Percentiles rank a stretch among this genome's conserved stretches.
These are phyloP conservation scores for Calamus simplicifolius DNA, from an alignment of 176 grass and related monocot genomes.

Conservation along the genomic window DNA sequence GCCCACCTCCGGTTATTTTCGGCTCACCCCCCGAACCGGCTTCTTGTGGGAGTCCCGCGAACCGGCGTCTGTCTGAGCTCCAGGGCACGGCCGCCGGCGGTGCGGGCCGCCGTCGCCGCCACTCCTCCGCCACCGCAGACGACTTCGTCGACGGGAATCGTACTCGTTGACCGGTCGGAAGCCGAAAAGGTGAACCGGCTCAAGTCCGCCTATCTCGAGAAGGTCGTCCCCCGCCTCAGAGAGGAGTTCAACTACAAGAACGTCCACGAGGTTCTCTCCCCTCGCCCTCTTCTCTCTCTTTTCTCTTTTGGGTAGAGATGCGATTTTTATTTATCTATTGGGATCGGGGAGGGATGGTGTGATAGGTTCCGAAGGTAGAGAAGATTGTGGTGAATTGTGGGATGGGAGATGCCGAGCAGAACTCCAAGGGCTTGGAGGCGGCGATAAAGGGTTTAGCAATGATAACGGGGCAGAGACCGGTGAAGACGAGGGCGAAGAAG, in stretches of 20 bases:
- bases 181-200: constrained; percentile 56
- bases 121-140: constrained; percentile 27
- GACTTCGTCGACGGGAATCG: constrained; percentile 44
- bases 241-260: constrained; percentile 82
- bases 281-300: not conserved
- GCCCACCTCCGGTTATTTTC: constrained; percentile 11
- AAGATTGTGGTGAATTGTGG: constrained; percentile 89
- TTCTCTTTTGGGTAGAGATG: not conserved
- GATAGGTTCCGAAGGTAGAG: constrained; percentile 69
- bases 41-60: constrained; percentile 1
- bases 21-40: not conserved
- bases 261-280: constrained; percentile 62
- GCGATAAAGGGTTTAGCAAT: constrained; percentile 69
- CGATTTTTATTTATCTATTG: not conserved
- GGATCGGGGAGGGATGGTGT: not conserved
- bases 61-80: constrained; percentile 22
- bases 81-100: constrained; percentile 10
- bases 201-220: constrained; percentile 58
- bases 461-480: constrained; percentile 73
- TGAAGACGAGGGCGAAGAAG: constrained; percentile 74
- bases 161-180: constrained; percentile 62
- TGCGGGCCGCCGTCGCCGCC: constrained; percentile 24
- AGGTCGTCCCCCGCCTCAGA: constrained; percentile 70
- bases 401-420: constrained; percentile 74
- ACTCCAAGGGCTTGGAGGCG: constrained; percentile 66